Conservation (phyloP, 2,329 filamentous ascomycete genomes). For the Arthrobotrys iridis region DNA sequence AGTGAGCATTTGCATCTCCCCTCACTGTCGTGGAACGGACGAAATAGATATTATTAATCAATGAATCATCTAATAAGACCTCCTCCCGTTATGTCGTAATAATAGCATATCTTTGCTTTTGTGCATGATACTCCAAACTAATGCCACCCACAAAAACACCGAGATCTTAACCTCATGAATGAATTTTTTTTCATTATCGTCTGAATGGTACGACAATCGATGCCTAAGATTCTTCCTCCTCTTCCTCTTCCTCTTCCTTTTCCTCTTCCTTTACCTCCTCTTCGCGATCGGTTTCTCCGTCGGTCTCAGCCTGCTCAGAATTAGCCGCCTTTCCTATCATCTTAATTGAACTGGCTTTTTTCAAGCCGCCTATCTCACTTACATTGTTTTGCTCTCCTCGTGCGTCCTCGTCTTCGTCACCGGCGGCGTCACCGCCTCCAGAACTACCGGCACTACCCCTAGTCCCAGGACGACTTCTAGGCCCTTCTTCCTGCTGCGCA, state of each 20-base stretch:
- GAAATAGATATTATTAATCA: slow-evolving; percentile 23
- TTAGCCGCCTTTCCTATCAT: slow-evolving; percentile 65
- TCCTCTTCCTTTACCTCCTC: slow-evolving; percentile 58
- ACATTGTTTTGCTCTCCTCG: slow-evolving; percentile 57
- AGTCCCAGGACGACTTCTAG: slow-evolving; percentile 61
- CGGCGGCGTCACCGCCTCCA: slow-evolving; percentile 61
- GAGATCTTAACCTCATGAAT: slow-evolving; percentile 7
- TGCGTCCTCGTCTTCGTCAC: slow-evolving; percentile 55
- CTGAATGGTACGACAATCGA: slow-evolving; percentile 56
- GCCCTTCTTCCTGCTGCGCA: slow-evolving; percentile 64
- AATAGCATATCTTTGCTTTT: slow-evolving; percentile 9
- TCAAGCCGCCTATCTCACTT: slow-evolving; percentile 61
- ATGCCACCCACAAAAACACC: slow-evolving; percentile 28
- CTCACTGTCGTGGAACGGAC: slow-evolving; percentile 30
- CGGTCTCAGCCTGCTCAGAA: slow-evolving; percentile 57
- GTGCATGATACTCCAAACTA: background rate
- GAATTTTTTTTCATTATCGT: background rate
- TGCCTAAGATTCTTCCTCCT: slow-evolving; percentile 57
- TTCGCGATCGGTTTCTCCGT: slow-evolving; percentile 60
- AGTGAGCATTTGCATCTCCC: background rate
- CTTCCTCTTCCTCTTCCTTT: slow-evolving; percentile 60
- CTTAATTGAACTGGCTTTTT: slow-evolving; percentile 65
- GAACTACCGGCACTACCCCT: slow-evolving; percentile 61
- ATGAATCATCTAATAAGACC: slow-evolving; percentile 23
- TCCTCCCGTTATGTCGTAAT: background rate